Percentiles rank a stretch among this genome's conserved stretches.
These are phyloP conservation scores for Ustilaginoidea virens DNA, from an alignment of 2,329 filamentous ascomycete genomes.

Conservation along the genomic window DNA sequence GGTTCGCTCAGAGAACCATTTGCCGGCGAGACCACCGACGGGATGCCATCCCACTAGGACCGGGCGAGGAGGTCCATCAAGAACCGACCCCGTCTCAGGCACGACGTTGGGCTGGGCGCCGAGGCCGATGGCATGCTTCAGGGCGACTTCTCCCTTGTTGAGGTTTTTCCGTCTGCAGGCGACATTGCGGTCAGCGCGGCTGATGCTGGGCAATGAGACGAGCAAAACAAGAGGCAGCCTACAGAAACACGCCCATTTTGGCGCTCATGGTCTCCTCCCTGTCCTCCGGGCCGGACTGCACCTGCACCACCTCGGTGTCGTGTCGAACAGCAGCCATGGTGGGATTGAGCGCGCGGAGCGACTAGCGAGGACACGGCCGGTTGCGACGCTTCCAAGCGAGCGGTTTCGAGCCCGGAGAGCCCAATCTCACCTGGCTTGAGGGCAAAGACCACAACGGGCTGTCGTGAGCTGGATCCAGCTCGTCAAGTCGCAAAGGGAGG, in stretches of 20 bases:
- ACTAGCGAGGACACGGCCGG: too few relatives aligned
- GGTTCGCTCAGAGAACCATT: conserved; percentile 42
- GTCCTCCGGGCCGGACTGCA: not conserved
- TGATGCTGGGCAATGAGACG: not conserved
- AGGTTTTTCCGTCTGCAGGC: conserved; percentile 15
- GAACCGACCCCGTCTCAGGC: conserved; percentile 12
- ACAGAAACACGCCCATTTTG: conserved; percentile 18
- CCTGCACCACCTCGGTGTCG: not conserved
- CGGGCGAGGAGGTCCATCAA: conserved; percentile 15
- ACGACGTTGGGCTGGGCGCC: conserved; percentile 17
- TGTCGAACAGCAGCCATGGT: conserved; percentile 1
- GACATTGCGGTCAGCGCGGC: conserved; percentile 3
- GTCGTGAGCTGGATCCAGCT: too few relatives aligned
- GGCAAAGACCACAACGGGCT: too few relatives aligned
- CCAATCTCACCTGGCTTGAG: too few relatives aligned
- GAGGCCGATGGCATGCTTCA: conserved; percentile 20
- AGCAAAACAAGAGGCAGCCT: conserved; percentile 7
- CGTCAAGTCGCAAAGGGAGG: too few relatives aligned
- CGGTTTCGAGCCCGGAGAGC: too few relatives aligned
- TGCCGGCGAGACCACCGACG: conserved; percentile 37
- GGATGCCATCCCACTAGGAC: conserved; percentile 45
- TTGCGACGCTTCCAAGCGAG: too few relatives aligned
- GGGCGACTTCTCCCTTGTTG: conserved; percentile 18
- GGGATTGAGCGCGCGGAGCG: not conserved
- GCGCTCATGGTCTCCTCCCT: conserved; percentile 14